A percentile compares a stretch with the other conserved stretches of the same genome.
These are phyloP conservation scores for Phytophthora europaea DNA, from an alignment of 352 stramenopile genomes.

Conservation along the genomic window DNA sequence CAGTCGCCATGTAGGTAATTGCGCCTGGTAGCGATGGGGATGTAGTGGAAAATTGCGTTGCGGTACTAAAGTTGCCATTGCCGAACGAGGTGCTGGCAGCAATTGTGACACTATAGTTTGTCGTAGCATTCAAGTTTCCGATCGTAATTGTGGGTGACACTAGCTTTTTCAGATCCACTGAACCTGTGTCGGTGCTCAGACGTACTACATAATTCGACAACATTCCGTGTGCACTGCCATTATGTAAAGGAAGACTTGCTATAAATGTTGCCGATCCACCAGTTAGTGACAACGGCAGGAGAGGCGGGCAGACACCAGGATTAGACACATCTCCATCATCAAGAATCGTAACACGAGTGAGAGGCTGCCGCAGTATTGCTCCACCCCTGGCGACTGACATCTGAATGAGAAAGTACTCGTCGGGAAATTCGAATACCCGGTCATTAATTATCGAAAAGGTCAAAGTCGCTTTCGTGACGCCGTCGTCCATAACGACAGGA, in stretches of 20 bases:
- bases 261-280: slow-evolving; percentile 52
- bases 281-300: slow-evolving; percentile 33
- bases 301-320: slow-evolving; percentile 40
- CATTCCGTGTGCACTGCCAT: slow-evolving; percentile 52
- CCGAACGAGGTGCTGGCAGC: slow-evolving; percentile 48
- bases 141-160: slow-evolving; percentile 19
- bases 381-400: slow-evolving; percentile 43
- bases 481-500: slow-evolving; percentile 49
- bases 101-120: slow-evolving; percentile 50
- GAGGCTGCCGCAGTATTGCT: slow-evolving; percentile 22
- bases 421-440: slow-evolving; percentile 56
- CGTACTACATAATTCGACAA: slow-evolving; percentile 51
- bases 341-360: slow-evolving; percentile 50
- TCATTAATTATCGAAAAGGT: slow-evolving; percentile 73
- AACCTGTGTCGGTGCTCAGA: slow-evolving; percentile 27
- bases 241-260: slow-evolving; percentile 48
- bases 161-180: slow-evolving; percentile 23
- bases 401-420: slow-evolving; percentile 58
- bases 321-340: slow-evolving; percentile 63
- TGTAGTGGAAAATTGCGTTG: slow-evolving; percentile 50
- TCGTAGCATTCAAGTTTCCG: slow-evolving; percentile 44
- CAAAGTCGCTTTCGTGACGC: slow-evolving; percentile 41
- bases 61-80: slow-evolving; percentile 43
- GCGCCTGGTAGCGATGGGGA: slow-evolving; percentile 47
- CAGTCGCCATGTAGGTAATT: slow-evolving; percentile 22